These are phyloP conservation scores for Fragilariopsis cylindrus DNA, from an alignment of 108 stramenopile species.

Conservation along the genomic window DNA sequence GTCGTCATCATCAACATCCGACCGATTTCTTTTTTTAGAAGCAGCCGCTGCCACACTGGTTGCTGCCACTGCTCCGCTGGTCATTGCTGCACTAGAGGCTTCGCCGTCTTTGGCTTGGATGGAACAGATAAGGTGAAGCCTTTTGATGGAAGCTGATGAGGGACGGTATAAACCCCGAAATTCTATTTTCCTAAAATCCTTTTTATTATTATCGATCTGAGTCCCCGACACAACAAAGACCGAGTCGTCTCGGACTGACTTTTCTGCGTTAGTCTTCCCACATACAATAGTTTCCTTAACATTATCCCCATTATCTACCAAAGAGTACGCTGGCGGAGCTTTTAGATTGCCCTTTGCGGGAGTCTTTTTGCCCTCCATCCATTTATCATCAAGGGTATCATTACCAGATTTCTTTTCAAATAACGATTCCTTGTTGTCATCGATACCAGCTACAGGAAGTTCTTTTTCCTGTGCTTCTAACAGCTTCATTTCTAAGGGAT, in stretches of 20 bases:
- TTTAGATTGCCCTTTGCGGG: constrained; percentile 9
- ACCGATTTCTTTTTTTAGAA: constrained; percentile 14
- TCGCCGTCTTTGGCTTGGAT: background rate
- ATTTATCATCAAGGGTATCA: constrained; percentile 17
- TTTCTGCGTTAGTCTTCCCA: background rate
- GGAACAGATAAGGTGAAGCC: constrained; percentile 18
- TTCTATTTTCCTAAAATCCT: constrained; percentile 5
- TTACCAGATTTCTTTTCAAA: constrained; percentile 6
- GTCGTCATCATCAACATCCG: constrained; percentile 33
- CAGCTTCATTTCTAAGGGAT: constrained; percentile 22
- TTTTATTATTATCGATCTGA: background rate
- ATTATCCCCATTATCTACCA: background rate
- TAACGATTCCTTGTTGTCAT: background rate
- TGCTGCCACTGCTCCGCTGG: background rate
- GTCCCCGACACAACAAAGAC: constrained; percentile 3
- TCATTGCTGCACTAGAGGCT: background rate
- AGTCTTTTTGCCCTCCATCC: background rate
- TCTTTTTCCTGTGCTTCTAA: constrained; percentile 24
- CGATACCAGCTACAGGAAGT: background rate
- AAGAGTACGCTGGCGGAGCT: constrained; percentile 17
- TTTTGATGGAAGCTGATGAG: too few relatives aligned
- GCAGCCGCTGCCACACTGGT: constrained; percentile 16
- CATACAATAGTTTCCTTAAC: background rate
- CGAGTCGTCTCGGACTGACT: background rate
- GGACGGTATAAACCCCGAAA: constrained; percentile 28